These are phyloP conservation scores for Hylodesmum podocarpum DNA, from an alignment of 306 rosid genomes.

Conservation along the genomic window DNA sequence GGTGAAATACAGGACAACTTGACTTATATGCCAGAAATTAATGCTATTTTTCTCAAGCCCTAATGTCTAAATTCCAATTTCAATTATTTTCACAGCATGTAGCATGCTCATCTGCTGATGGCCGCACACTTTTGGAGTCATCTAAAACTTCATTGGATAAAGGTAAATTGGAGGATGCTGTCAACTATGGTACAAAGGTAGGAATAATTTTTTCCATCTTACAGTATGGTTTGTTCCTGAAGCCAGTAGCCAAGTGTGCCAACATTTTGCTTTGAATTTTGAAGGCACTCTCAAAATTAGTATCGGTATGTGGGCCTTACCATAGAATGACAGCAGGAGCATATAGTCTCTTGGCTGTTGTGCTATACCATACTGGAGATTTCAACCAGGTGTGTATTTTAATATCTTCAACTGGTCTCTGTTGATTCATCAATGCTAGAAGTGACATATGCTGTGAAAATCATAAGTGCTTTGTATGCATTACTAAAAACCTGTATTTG, in stretches of 20 bases:
- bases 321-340: conserved; percentile 99
- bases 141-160: conserved; percentile 96
- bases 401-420: conserved; percentile 7
- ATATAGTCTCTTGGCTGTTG: conserved; percentile 96
- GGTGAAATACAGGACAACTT: conserved; percentile 42
- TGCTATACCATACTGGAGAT: conserved; percentile 95
- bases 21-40: neutral
- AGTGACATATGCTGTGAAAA: conserved; percentile 25
- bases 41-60: conserved; percentile 8
- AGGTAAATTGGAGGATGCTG: conserved; percentile 99
- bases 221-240: neutral
- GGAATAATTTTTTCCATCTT: conserved; percentile 10
- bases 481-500: neutral
- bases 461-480: neutral
- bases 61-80: conserved; percentile 22
- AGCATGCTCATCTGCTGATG: conserved; percentile 98
- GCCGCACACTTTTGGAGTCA: conserved; percentile 92
- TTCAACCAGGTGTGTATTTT: conserved; percentile 75
- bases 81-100: conserved; percentile 64
- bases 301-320: conserved; percentile 90
- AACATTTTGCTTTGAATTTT: conserved; percentile 40
- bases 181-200: conserved; percentile 96
- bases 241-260: conserved; percentile 15
- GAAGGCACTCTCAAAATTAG: conserved; percentile 91
- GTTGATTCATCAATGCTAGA: conserved; percentile 22